Evolutionary conservation across 2,329 filamentous ascomycete species (phyloP), one percentile per base, ranked within the genome.

Genomic region (Rhinocladiella similis): DNA sequence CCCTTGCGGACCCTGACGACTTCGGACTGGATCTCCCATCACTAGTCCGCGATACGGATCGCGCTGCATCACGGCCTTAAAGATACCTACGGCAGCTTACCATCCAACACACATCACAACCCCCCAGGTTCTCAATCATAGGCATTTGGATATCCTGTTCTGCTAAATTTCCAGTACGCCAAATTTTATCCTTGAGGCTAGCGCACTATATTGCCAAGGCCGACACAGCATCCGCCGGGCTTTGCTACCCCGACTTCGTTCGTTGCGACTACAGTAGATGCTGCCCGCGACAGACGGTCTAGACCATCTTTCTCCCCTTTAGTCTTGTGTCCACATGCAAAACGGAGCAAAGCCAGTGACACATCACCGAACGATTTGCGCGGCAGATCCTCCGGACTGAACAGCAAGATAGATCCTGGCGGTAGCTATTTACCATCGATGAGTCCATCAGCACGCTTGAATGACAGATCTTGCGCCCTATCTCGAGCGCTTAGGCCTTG

Each of bases 401-500:
- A 25, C 18, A 38, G 42, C 57, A 29, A 16, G 33, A 38, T 18
- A 18, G 29, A 48, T 38, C 12, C 48, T 42, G 22, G 27, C 41
- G n/a, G 25, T 46, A 36, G 27, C 29, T 19, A 46, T 46, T 43
- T 41, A 42, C 33, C 33, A 50, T 62, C 56, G 38, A 63, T 63
- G 61, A 56, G 29, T 46, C 33, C 39, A 50, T 29, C 27, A 19
- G 45, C 42, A 50, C 53, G 64, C 62, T 52, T 64, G 64, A 63
- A 88, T 88, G 84, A 83, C 80, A 80, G 81, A 84, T 71, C 77
- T 94, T 67, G 82, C 79, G 64, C 73, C 79, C 36, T 82, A 87
- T 63, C 85, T 93, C 70, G 81, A 83, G 74, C 87, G 89, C 79
- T 79, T 93, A 78, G 89, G 89, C 69, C 80, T 94, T 71, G 79